Base-by-base conservation (phyloP, 805 yeast species). In the Peterozyma toletana region DNA sequence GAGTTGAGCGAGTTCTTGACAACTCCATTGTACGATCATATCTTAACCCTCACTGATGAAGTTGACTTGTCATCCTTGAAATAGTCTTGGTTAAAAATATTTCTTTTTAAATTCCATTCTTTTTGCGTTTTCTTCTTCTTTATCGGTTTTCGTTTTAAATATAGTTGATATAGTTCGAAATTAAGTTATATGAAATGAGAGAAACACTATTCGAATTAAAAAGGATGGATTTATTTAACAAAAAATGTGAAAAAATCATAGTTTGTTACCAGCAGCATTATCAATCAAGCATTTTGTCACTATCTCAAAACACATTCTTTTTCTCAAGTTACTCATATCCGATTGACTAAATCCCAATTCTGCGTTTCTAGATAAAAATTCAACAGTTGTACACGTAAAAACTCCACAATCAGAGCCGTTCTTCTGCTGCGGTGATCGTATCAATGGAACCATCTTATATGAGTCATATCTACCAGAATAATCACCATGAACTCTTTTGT, bases 381-480 rank as follows among this genome's bases (percentile, higher is more conserved):
- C 74, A 1, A 86, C 86, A 39, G 80, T 83, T 44, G 89, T 77
- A 60, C 97, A 84, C 2, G 95, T 76, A 56, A 90, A 93, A 2
- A 91, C 95, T 7, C 99, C 99, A 67, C 99, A 93, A 61, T 93
- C 99, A 52, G 59, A 86, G 0, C 97, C 97, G 57, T 93, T 93
- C 27, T 71, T 67, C 58, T 93, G 99, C 51, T 83, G 86, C 1
- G 99, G 98, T 37, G 90, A 47, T 34, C 53, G 53, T 44, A 56
- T 52, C 15, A 55, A 40, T 15, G 49, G 57, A 29, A 50, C 45
- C 18, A 51, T 47, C 30, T 52, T 55, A 41, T 58, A 65, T 1
- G 39, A 42, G n/a, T 51, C 45, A 18, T 36, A 44, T 41, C 63
- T 53, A 13, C 48, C 48, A 11, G 5, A 5, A 39, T 52, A 64